Evolutionary conservation across 345 rosid genomes (phyloP).

Genomic region (Laguncularia racemosa): DNA sequence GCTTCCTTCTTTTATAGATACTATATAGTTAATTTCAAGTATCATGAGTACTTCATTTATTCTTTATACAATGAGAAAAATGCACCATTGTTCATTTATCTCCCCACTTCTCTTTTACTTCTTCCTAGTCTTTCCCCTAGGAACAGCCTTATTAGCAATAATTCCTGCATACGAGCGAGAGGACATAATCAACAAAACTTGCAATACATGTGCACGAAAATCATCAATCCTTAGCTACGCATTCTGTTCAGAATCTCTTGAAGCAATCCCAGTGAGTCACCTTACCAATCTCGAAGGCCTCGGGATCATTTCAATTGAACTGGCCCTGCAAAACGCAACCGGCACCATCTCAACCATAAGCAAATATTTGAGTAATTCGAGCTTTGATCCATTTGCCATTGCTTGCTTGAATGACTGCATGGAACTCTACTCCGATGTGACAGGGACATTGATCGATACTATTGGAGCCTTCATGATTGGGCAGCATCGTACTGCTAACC

Average conservation of each 20-base stretch:
- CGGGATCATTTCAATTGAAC: constrained; percentile 42
- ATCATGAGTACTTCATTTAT: no score
- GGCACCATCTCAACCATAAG: constrained; percentile 30
- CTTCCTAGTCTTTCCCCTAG: constrained; percentile 9
- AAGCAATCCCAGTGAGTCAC: constrained; percentile 33
- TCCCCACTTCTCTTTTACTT: constrained; percentile 6
- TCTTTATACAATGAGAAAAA: background rate
- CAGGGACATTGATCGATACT: constrained; percentile 28
- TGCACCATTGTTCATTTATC: constrained; percentile 9
- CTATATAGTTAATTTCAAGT: no score
- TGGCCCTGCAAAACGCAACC: constrained; percentile 50
- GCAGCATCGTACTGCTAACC: constrained; percentile 20
- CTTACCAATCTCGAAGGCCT: constrained; percentile 44
- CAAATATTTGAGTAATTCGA: constrained; percentile 18
- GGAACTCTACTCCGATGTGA: constrained; percentile 32
- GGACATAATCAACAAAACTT: constrained; percentile 36
- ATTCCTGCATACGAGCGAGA: background rate
- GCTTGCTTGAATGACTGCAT: constrained; percentile 43
- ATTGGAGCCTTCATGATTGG: constrained; percentile 33
- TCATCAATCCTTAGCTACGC: constrained; percentile 25
- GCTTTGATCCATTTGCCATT: constrained; percentile 17
- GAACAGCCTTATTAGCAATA: background rate
- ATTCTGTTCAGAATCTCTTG: constrained; percentile 38
- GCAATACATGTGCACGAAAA: constrained; percentile 29
- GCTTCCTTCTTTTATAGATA: no score